Percentiles rank a stretch among this genome's conserved stretches.
Conservation (phyloP, 768 basidiomycete genomes). For the Favolaschia claudopus region DNA sequence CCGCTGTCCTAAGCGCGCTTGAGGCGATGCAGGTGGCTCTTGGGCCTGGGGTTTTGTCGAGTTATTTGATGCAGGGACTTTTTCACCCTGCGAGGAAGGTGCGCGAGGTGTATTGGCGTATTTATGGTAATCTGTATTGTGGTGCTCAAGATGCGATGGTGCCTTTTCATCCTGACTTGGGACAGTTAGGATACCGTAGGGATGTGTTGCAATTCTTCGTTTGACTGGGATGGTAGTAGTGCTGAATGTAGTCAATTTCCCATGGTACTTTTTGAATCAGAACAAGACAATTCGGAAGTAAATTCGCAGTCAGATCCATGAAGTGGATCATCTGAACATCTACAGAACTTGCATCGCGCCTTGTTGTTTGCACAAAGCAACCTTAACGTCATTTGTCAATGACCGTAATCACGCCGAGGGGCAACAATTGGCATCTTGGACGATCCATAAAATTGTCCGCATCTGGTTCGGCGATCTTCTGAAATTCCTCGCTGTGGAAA, state of each 20-base stretch:
- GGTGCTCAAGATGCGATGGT: constrained; percentile 92
- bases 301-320: too few species aligned
- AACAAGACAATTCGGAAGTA: too few species aligned
- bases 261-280: too few species aligned
- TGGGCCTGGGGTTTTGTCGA: constrained; percentile 90
- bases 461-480: background rate
- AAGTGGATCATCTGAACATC: too few species aligned
- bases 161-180: constrained; percentile 92
- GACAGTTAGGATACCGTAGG: constrained; percentile 88
- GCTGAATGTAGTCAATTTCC: background rate
- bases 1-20: constrained; percentile 95
- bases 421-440: background rate
- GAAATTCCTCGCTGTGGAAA: background rate
- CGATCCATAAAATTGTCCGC: constrained; percentile 1
- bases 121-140: constrained; percentile 93
- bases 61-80: constrained; percentile 92
- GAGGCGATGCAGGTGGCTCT: constrained; percentile 98
- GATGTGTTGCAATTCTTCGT: constrained; percentile 86
- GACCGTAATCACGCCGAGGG: constrained; percentile 4
- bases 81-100: constrained; percentile 98
- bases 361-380: too few species aligned
- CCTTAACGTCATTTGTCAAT: too few species aligned
- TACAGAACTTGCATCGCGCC: too few species aligned
- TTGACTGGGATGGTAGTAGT: constrained; percentile 39
- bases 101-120: constrained; percentile 95